Base-by-base conservation (phyloP, 2,329 filamentous ascomycete genomes). In the Aspergillus sp. region DNA sequence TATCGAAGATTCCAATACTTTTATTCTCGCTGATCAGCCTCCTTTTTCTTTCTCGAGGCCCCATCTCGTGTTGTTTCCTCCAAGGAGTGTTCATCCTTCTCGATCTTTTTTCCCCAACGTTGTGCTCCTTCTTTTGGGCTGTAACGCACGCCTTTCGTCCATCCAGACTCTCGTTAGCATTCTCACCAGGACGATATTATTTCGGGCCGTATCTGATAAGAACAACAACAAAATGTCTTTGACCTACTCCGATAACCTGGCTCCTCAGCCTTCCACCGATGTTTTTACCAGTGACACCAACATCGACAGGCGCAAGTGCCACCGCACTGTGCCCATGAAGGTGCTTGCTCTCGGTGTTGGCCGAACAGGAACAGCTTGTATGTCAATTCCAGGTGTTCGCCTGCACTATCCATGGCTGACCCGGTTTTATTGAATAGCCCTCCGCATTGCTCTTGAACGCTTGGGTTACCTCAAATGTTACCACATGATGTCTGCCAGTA, bases 401-500 rank as follows among this genome's bases (percentile, higher is more conserved):
- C 24, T 40, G 15, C 34, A 30, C n/a, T 50, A 6, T 17, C 15
- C 27, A 11, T 34, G 17, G 13, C 54, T 50, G 24, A 51, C 56
- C 41, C 61, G 48, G 61, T 54, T 22, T 20, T 9, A 13, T 30
- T 44, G 15, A 30, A 46, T 56, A 86, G 84, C 86, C 44, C 83
- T 89, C 68, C 82, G 86, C 60, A 83, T 82, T 44, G 87, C 88
- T 19, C 81, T 90, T 70, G 82, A 86, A 68, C 79, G 84, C 65
- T 80, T 90, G 41, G 87, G 87, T 61, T 89, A 86, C 71, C 77
- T 83, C 65, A 85, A 88, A 72, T 87, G 84, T 59, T 89, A 90
- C 79, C 88, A 90, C 78, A 89, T 89, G 86, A 87, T 88, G 84
- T 86, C 82, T 66, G 85, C 83, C 63, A 85, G 83, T 58, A 84